These are phyloP conservation scores for Voacanga thouarsii DNA, from an alignment of 257 asterid genomes.

Conservation along the genomic window DNA sequence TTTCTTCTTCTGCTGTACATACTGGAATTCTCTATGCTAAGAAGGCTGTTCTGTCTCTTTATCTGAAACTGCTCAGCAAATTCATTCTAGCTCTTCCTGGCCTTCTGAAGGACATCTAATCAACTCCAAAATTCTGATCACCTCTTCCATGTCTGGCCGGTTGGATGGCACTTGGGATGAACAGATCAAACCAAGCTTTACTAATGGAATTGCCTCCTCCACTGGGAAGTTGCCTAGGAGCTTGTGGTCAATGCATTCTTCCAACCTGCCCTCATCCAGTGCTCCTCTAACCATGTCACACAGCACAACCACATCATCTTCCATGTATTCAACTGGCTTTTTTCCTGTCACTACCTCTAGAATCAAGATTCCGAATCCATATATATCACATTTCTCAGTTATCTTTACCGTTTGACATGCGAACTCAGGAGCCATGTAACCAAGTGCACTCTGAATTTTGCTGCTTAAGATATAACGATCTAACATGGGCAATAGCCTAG, in stretches of 20 bases:
- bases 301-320: slow-evolving; percentile 69
- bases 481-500: slow-evolving; percentile 52
- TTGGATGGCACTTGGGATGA: slow-evolving; percentile 72
- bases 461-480: slow-evolving; percentile 67
- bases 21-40: slow-evolving; percentile 1
- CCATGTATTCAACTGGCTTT: slow-evolving; percentile 80
- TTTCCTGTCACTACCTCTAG: slow-evolving; percentile 60
- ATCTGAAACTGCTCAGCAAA: not conserved
- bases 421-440: slow-evolving; percentile 79
- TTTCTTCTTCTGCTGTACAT: slow-evolving; percentile 9
- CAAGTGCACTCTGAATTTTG: slow-evolving; percentile 75
- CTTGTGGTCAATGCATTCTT: slow-evolving; percentile 52
- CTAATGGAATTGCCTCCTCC: slow-evolving; percentile 65
- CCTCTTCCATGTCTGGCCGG: slow-evolving; percentile 72
- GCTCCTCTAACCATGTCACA: slow-evolving; percentile 65
- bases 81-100: slow-evolving; percentile 48
- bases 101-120: slow-evolving; percentile 55
- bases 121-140: slow-evolving; percentile 60
- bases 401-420: slow-evolving; percentile 60
- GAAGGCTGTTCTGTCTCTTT: not conserved
- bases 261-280: slow-evolving; percentile 54
- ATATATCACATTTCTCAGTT: slow-evolving; percentile 69
- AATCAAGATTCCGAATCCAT: slow-evolving; percentile 62
- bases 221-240: slow-evolving; percentile 51
- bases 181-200: slow-evolving; percentile 63